A percentile compares a stretch with the other conserved stretches of the same genome.
These are phyloP conservation scores for Geotrichum phurueaensis DNA, from an alignment of 1,139 yeast genomes.

Conservation along the genomic window DNA sequence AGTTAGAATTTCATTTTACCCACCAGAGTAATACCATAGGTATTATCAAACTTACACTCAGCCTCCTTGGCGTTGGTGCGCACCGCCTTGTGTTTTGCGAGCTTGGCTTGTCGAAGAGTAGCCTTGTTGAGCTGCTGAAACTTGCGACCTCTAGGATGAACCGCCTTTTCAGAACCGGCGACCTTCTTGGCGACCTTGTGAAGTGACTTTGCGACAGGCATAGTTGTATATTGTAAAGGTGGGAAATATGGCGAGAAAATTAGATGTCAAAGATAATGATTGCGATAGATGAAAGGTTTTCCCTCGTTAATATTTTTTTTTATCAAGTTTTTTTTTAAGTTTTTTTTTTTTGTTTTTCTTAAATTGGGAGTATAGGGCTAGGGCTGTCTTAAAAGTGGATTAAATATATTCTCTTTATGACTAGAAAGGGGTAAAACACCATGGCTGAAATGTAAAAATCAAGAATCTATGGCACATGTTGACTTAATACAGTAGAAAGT, in stretches of 20 bases:
- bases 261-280: neutral
- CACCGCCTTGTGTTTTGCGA: slow-evolving; percentile 55
- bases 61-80: slow-evolving; percentile 50
- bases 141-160: slow-evolving; percentile 87
- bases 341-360: neutral
- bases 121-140: slow-evolving; percentile 80
- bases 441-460: too few species aligned
- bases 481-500: too few species aligned
- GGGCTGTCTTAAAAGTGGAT: neutral
- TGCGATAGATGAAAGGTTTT: neutral
- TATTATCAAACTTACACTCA: slow-evolving; percentile 23
- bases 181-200: slow-evolving; percentile 66
- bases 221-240: slow-evolving; percentile 27
- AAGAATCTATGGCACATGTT: too few species aligned
- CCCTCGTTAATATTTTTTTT: neutral
- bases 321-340: too few species aligned
- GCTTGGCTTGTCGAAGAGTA: slow-evolving; percentile 70
- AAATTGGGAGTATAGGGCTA: slow-evolving; percentile 10
- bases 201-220: slow-evolving; percentile 77
- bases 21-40: neutral
- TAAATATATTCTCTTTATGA: neutral
- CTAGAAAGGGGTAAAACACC: too few species aligned
- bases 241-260: neutral
- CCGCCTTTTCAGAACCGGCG: slow-evolving; percentile 44
- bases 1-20: neutral